Conservation (phyloP, 1,139 yeast species). For the Geotrichum citri-aurantii region DNA sequence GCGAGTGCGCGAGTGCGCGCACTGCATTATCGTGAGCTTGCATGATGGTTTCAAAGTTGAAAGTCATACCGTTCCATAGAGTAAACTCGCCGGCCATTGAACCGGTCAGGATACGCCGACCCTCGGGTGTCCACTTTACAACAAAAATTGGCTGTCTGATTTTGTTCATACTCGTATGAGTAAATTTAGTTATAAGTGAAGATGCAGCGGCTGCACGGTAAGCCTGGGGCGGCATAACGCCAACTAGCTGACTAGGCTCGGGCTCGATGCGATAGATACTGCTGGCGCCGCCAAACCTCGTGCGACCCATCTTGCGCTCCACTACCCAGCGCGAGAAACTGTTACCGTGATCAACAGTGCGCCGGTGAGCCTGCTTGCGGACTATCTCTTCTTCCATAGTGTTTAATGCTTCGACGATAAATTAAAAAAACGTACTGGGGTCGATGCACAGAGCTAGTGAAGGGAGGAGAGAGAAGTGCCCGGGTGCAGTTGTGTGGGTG, state of each 20-base stretch:
- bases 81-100: constrained; percentile 95
- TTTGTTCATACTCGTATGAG: constrained; percentile 85
- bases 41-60: constrained; percentile 94
- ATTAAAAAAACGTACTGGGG: neutral
- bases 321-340: constrained; percentile 71
- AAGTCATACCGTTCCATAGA: constrained; percentile 93
- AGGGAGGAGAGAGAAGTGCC: neutral
- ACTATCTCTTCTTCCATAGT: constrained; percentile 24
- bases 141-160: constrained; percentile 88
- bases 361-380: constrained; percentile 54
- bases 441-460: neutral
- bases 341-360: constrained; percentile 86
- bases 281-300: constrained; percentile 38
- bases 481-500: neutral
- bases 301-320: constrained; percentile 43
- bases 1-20: constrained; percentile 72
- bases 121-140: constrained; percentile 95
- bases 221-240: constrained; percentile 66
- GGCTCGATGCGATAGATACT: constrained; percentile 49
- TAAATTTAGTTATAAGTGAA: constrained; percentile 59
- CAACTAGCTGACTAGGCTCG: constrained; percentile 67
- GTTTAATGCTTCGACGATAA: neutral
- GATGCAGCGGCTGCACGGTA: constrained; percentile 48
- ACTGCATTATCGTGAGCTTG: constrained; percentile 96
- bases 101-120: constrained; percentile 82